Evolutionary conservation across 140 eudicot genomes (phyloP).

Genomic region (Flaveria floridana): DNA sequence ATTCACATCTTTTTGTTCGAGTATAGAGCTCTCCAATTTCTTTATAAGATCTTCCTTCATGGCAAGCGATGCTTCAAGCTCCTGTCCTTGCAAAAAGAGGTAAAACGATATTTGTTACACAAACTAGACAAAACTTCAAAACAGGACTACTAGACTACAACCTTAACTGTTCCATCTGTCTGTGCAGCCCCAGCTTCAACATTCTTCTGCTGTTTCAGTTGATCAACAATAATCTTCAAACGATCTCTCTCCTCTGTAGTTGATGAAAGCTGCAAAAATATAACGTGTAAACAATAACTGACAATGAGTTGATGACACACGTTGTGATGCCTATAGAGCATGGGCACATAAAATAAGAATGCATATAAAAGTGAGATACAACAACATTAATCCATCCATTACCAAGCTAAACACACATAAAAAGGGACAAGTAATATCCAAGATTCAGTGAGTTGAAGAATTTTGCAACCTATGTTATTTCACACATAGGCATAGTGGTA

Average conservation of each 20-base stretch:
- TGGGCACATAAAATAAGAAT: not conserved
- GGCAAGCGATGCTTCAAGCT: constrained; percentile 69
- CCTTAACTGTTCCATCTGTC: constrained; percentile 49
- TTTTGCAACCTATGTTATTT: not conserved
- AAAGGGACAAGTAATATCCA: not conserved
- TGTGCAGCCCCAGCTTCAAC: constrained; percentile 49
- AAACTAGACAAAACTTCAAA: constrained; percentile 1
- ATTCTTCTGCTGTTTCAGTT: constrained; percentile 50
- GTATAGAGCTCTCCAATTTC: constrained; percentile 61
- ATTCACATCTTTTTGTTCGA: constrained; percentile 54
- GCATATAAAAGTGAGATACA: constrained; percentile 4
- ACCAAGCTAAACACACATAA: constrained; percentile 14
- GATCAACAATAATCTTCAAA: constrained; percentile 47
- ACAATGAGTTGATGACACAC: not conserved
- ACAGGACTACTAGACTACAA: constrained; percentile 21
- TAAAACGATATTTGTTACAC: constrained; percentile 23
- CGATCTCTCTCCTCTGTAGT: constrained; percentile 71
- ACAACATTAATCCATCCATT: constrained; percentile 13
- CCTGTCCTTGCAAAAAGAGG: constrained; percentile 45
- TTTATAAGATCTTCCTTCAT: constrained; percentile 64
- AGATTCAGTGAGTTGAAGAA: not conserved
- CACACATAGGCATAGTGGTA: not conserved
- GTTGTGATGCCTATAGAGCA: not conserved
- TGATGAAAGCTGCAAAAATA: constrained; percentile 62
- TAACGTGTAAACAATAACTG: constrained; percentile 5